A percentile compares a stretch with the other conserved stretches of the same genome.
Evolutionary conservation across 768 basidiomycete genomes (phyloP).

Genomic region (Nevesoporus exiguus): DNA sequence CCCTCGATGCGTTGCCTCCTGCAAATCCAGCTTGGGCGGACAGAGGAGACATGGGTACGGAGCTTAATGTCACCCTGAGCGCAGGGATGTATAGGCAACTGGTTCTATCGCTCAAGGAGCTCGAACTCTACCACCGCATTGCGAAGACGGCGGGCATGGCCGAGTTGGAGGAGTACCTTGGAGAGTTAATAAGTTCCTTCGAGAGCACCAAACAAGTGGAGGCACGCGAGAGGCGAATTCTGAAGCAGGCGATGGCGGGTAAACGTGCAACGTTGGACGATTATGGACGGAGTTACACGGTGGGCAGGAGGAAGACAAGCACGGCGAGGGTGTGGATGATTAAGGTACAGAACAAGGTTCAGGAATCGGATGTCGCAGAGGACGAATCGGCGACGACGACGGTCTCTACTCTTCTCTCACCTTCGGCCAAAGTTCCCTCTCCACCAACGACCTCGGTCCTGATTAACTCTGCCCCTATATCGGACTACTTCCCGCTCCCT

Average conservation of each 20-base stretch:
- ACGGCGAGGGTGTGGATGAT: slow-evolving; percentile 94
- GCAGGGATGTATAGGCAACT: slow-evolving; percentile 70
- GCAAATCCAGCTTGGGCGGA: slow-evolving; percentile 68
- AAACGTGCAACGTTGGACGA: slow-evolving; percentile 64
- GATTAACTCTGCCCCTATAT: slow-evolving; percentile 80
- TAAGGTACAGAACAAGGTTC: slow-evolving; percentile 46
- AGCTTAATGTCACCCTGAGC: slow-evolving; percentile 59
- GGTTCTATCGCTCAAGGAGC: slow-evolving; percentile 56
- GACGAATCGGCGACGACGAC: slow-evolving; percentile 9
- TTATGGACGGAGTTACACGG: slow-evolving; percentile 79
- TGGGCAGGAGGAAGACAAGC: slow-evolving; percentile 87
- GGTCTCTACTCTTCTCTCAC: slow-evolving; percentile 18
- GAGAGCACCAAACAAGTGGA: slow-evolving; percentile 59
- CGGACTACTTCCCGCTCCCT: slow-evolving; percentile 71
- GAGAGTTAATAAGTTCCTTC: slow-evolving; percentile 59
- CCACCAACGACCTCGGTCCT: slow-evolving; percentile 66
- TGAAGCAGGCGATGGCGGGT: slow-evolving; percentile 36
- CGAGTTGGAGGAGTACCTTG: slow-evolving; percentile 58
- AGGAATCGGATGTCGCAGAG: slow-evolving; percentile 1
- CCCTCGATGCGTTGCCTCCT: slow-evolving; percentile 53
- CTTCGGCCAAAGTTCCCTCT: slow-evolving; percentile 16
- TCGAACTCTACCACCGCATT: slow-evolving; percentile 52
- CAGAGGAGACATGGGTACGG: slow-evolving; percentile 52
- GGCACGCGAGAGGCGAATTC: slow-evolving; percentile 34
- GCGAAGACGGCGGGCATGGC: slow-evolving; percentile 17